These are phyloP conservation scores for Pyronema domesticum DNA, from an alignment of 495 filamentous ascomycete genomes.

Conservation along the genomic window DNA sequence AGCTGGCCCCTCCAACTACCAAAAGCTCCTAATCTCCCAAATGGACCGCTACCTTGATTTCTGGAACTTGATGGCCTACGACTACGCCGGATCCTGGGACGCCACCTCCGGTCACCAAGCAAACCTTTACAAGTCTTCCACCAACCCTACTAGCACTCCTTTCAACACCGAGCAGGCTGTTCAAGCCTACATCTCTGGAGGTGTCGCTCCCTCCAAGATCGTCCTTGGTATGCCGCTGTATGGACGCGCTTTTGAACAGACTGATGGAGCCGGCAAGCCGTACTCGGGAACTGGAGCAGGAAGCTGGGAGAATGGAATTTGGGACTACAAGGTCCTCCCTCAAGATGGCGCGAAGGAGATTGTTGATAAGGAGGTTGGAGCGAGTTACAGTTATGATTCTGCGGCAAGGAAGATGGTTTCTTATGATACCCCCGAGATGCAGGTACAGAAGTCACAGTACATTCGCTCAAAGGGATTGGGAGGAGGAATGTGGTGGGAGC, in stretches of 20 bases:
- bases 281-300: slow-evolving; percentile 51
- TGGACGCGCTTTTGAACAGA: slow-evolving; percentile 59
- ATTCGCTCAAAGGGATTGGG: slow-evolving; percentile 46
- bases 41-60: slow-evolving; percentile 70
- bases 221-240: slow-evolving; percentile 75
- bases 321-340: slow-evolving; percentile 54
- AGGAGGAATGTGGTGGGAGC: slow-evolving; percentile 87
- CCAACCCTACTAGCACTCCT: slow-evolving; percentile 41
- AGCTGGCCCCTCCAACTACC: slow-evolving; percentile 46
- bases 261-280: slow-evolving; percentile 46
- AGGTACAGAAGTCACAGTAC: slow-evolving; percentile 45
- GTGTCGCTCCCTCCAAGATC: slow-evolving; percentile 49
- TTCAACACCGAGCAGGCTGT: slow-evolving; percentile 53
- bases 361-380: slow-evolving; percentile 35
- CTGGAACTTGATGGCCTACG: slow-evolving; percentile 74
- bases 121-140: slow-evolving; percentile 43
- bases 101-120: slow-evolving; percentile 50
- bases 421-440: slow-evolving; percentile 52
- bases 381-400: slow-evolving; percentile 54
- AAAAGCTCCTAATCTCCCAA: slow-evolving; percentile 41
- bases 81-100: slow-evolving; percentile 59
- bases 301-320: slow-evolving; percentile 58
- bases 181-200: slow-evolving; percentile 43
- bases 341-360: slow-evolving; percentile 31
- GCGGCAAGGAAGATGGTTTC: slow-evolving; percentile 43